Percentiles rank a stretch among this genome's conserved stretches.
Evolutionary conservation across 352 stramenopile species (phyloP).

Genomic region (Globisporangium paroecandrum): DNA sequence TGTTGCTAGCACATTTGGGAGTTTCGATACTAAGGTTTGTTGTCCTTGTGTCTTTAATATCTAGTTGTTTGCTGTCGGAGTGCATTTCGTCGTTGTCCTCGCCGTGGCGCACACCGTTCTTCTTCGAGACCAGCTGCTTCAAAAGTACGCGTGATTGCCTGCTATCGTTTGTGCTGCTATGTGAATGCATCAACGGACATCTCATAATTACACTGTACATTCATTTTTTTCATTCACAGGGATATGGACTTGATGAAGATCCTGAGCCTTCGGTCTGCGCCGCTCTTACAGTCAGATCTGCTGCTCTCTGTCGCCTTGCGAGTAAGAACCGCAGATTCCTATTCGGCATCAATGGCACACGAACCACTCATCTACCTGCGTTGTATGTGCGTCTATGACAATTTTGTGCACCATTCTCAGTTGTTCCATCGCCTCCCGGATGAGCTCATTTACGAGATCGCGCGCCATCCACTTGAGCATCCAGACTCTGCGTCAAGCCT

Average conservation of each 20-base stretch:
- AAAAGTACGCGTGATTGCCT: slow-evolving; percentile 41
- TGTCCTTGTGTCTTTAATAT: neutral
- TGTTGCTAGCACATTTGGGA: neutral
- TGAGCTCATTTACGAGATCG: slow-evolving; percentile 84
- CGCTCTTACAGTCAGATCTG: slow-evolving; percentile 75
- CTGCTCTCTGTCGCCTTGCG: slow-evolving; percentile 83
- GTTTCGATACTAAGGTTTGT: neutral
- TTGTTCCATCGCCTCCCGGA: slow-evolving; percentile 84
- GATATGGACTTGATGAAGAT: slow-evolving; percentile 89
- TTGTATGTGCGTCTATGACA: slow-evolving; percentile 5
- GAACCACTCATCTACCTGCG: neutral
- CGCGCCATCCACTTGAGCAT: slow-evolving; percentile 74
- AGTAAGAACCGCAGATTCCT: slow-evolving; percentile 20
- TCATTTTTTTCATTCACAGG: slow-evolving; percentile 23
- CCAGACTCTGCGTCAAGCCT: slow-evolving; percentile 54
- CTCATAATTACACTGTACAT: neutral
- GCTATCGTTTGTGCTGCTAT: neutral
- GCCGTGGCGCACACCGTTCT: slow-evolving; percentile 86
- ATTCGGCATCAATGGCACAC: neutral
- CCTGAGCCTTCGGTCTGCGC: slow-evolving; percentile 77
- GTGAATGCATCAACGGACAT: neutral
- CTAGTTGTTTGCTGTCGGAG: slow-evolving; percentile 86
- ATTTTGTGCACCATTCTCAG: slow-evolving; percentile 18
- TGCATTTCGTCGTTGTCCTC: slow-evolving; percentile 91
- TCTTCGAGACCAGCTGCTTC: slow-evolving; percentile 78